phyloP scores from a whole-genome alignment of 2,329 filamentous ascomycete genomes.

The Curvularia lunata region DNA sequence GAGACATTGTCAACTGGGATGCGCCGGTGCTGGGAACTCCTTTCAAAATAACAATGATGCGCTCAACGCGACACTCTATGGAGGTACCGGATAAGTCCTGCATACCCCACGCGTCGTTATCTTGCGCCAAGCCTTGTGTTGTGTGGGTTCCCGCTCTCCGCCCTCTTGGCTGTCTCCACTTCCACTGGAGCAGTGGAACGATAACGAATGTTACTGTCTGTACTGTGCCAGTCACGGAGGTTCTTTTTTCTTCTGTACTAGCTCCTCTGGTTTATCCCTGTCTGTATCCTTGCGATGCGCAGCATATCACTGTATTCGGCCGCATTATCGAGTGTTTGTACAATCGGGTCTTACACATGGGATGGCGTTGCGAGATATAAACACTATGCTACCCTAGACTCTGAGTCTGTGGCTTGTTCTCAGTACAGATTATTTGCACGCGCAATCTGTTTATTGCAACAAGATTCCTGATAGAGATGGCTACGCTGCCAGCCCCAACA shows the following conservation, averaged over 20 bases:
- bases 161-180: constrained; percentile 29
- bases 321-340: constrained; percentile 2
- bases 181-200: constrained; percentile 24
- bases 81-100: not conserved
- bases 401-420: not conserved
- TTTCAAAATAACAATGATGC: constrained; percentile 12
- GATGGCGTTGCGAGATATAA: constrained; percentile 5
- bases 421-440: not conserved
- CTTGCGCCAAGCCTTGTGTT: constrained; percentile 38
- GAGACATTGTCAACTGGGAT: constrained; percentile 48
- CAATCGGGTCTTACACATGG: constrained; percentile 18
- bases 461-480: constrained; percentile 24
- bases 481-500: constrained; percentile 35
- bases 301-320: constrained; percentile 13
- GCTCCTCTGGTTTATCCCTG: not conserved
- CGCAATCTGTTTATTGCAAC: not conserved
- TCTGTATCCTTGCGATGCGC: not conserved
- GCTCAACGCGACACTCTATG: not conserved
- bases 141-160: constrained; percentile 28
- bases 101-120: constrained; percentile 34
- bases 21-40: constrained; percentile 44
- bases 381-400: not conserved
- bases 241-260: constrained; percentile 15
- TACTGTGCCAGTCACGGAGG: constrained; percentile 28
- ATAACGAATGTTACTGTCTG: constrained; percentile 29